A percentile compares a stretch with the other conserved stretches of the same genome.
phyloP scores from a whole-genome alignment of 2,329 filamentous ascomycete species.

The Grosmannia clavigera region DNA sequence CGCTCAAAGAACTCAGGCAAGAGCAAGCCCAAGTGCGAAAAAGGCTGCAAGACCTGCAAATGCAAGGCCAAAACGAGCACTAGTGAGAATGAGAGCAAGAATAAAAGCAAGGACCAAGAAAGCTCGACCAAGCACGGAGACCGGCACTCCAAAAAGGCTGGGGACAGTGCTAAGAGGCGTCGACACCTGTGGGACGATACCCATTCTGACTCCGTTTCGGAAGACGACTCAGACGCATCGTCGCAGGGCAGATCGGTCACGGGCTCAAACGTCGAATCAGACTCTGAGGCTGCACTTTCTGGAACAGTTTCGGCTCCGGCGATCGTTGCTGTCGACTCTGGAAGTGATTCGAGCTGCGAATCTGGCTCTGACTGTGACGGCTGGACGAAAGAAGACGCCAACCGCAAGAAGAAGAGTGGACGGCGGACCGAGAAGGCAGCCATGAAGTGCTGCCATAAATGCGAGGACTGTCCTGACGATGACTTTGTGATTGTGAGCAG shows the following conservation, averaged over 20 bases:
- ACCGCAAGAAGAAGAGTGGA: neutral
- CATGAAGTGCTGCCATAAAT: neutral
- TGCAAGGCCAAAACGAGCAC: no score
- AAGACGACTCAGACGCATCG: neutral
- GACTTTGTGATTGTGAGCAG: neutral
- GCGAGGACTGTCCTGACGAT: neutral
- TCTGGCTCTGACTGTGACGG: slow-evolving; percentile 1
- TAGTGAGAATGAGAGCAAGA: neutral
- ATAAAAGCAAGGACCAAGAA: neutral
- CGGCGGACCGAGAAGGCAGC: neutral
- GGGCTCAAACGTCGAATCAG: slow-evolving; percentile 15
- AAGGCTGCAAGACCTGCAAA: no score
- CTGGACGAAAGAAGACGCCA: neutral
- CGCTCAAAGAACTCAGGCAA: neutral
- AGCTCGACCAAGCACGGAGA: neutral
- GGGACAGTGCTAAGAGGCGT: neutral
- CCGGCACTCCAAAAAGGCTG: neutral
- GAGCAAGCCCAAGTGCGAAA: no score
- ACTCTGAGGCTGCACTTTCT: neutral
- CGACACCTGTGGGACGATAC: no score
- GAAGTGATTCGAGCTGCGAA: neutral
- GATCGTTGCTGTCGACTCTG: no score
- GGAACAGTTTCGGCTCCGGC: no score
- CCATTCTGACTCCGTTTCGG: neutral
- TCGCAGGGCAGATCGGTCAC: neutral